phyloP scores from a whole-genome alignment of 2,329 filamentous ascomycete species.

The Lizonia empirigonia region DNA sequence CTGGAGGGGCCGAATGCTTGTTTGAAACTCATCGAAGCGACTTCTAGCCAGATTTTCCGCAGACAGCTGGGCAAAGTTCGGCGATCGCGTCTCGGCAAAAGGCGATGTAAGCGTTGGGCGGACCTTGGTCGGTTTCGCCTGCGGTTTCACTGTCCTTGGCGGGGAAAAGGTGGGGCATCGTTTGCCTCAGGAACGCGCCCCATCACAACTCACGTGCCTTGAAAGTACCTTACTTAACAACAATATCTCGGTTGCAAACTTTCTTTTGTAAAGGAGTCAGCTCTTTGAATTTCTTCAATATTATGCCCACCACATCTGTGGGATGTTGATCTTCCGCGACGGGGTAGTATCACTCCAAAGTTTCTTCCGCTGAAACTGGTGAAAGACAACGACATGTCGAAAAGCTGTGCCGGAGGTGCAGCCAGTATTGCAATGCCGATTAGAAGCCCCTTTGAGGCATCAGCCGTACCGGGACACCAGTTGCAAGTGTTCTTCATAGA shows the following conservation, averaged over 20 bases:
- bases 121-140: constrained; percentile 10
- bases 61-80: constrained; percentile 15
- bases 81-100: constrained; percentile 6
- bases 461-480: no score
- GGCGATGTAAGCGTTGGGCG: not conserved
- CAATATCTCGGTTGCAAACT: not conserved
- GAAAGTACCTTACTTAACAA: not conserved
- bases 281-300: not conserved
- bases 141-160: constrained; percentile 11
- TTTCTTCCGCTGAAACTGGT: no score
- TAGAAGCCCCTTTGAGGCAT: no score
- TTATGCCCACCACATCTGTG: no score
- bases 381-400: no score
- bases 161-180: constrained; percentile 11
- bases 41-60: not conserved
- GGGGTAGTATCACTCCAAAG: no score
- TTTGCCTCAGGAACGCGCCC: constrained; percentile 8
- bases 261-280: not conserved
- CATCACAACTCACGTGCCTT: not conserved
- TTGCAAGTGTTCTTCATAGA: no score
- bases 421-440: no score
- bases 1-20: constrained; percentile 8
- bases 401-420: no score
- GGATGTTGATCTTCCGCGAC: no score
- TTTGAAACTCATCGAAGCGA: constrained; percentile 9